phyloP scores from a whole-genome alignment of 2,329 filamentous ascomycete species.

The Rasamsonia emersonii region DNA sequence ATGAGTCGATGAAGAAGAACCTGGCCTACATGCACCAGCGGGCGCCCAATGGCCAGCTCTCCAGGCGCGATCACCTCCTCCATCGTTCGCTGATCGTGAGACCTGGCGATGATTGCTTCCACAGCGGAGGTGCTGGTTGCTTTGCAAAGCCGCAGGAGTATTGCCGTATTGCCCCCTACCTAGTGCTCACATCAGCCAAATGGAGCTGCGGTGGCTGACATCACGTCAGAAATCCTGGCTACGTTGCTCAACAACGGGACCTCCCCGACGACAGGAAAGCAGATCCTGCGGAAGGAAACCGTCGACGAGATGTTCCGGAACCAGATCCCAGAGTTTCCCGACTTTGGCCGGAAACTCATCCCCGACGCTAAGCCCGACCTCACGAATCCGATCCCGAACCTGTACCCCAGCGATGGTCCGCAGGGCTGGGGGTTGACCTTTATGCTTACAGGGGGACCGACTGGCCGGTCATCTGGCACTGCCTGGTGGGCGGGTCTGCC shows the following conservation, averaged over 20 bases:
- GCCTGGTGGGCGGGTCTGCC: slow-evolving; percentile 52
- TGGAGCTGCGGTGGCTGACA: background rate
- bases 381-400: slow-evolving; percentile 40
- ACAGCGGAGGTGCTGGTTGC: slow-evolving; percentile 54
- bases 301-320: slow-evolving; percentile 59
- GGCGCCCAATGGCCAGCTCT: slow-evolving; percentile 35
- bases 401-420: slow-evolving; percentile 42
- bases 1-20: slow-evolving; percentile 43
- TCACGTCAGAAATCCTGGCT: slow-evolving; percentile 52
- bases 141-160: slow-evolving; percentile 56
- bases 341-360: slow-evolving; percentile 42
- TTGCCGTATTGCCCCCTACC: slow-evolving; percentile 35
- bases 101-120: slow-evolving; percentile 38
- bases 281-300: slow-evolving; percentile 49
- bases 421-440: slow-evolving; percentile 59
- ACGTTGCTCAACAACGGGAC: slow-evolving; percentile 57
- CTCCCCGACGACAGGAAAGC: slow-evolving; percentile 46
- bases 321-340: slow-evolving; percentile 48
- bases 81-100: slow-evolving; percentile 39
- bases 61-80: slow-evolving; percentile 42
- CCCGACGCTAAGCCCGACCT: slow-evolving; percentile 42
- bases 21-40: slow-evolving; percentile 52
- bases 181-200: background rate
- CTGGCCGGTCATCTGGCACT: slow-evolving; percentile 46
- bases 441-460: slow-evolving; percentile 44